These are phyloP conservation scores for Colletotrichum sp. DNA, from an alignment of 2,329 filamentous ascomycete species.

Conservation along the genomic window DNA sequence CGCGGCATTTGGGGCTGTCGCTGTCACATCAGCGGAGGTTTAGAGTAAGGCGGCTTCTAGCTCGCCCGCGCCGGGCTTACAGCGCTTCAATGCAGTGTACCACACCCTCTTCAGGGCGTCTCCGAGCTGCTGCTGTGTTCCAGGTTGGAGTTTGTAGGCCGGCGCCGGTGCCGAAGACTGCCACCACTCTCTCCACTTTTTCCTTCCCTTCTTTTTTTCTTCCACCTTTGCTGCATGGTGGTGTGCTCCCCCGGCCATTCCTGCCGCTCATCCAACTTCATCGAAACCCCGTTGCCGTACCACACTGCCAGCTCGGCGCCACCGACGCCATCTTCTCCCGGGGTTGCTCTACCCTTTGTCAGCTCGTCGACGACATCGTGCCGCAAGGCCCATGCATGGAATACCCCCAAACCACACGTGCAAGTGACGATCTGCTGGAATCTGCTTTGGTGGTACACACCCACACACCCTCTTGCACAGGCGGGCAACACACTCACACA, in stretches of 20 bases:
- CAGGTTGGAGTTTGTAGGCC: neutral
- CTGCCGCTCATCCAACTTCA: neutral
- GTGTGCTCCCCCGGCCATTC: neutral
- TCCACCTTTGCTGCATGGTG: neutral
- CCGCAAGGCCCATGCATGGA: neutral
- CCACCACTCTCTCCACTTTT: neutral
- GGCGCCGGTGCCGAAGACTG: neutral
- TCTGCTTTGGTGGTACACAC: neutral
- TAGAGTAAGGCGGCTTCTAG: neutral
- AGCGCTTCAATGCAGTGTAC: neutral
- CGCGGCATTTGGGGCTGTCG: neutral
- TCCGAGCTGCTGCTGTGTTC: neutral
- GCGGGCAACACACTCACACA: neutral
- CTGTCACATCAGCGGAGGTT: neutral
- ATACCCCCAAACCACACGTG: neutral
- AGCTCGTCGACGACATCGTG: neutral
- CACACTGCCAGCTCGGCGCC: neutral
- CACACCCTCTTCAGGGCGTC: neutral
- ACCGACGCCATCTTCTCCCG: constrained; percentile 1
- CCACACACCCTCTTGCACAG: neutral
- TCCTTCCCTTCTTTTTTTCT: neutral
- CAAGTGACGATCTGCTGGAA: neutral
- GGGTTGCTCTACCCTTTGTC: neutral
- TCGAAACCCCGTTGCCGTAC: neutral
- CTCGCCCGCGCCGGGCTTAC: neutral